A percentile compares a stretch with the other conserved stretches of the same genome.
Conservation (phyloP, 352 stramenopile species). For the Blastocystis sp. region DNA sequence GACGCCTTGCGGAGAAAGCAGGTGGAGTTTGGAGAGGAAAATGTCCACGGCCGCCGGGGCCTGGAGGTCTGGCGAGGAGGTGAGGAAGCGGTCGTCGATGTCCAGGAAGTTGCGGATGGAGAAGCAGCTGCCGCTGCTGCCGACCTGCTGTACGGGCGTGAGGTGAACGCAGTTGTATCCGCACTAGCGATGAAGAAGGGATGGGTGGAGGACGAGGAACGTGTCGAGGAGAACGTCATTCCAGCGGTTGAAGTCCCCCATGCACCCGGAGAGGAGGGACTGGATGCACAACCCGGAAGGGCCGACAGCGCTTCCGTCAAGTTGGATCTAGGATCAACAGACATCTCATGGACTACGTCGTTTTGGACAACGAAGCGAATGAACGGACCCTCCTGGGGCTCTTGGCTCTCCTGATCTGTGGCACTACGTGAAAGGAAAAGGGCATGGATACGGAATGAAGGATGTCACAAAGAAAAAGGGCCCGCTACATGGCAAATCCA, state of each 20-base stretch:
- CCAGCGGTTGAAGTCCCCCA: slow-evolving; percentile 28
- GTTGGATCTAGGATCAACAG: background rate
- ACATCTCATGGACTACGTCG: background rate
- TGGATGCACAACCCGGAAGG: slow-evolving; percentile 56
- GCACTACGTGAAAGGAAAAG: background rate
- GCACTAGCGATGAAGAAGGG: background rate
- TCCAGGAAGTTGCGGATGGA: slow-evolving; percentile 62
- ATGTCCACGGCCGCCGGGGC: background rate
- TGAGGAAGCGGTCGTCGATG: slow-evolving; percentile 43
- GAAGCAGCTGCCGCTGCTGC: slow-evolving; percentile 68
- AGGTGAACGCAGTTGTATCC: slow-evolving; percentile 71
- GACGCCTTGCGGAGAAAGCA: slow-evolving; percentile 23
- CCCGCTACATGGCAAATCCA: background rate
- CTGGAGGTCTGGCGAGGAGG: background rate
- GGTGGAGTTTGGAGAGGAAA: background rate
- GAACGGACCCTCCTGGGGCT: background rate
- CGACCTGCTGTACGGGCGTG: slow-evolving; percentile 62
- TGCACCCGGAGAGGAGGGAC: slow-evolving; percentile 2
- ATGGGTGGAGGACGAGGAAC: background rate
- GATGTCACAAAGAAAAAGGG: slow-evolving; percentile 34
- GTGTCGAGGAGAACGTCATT: slow-evolving; percentile 14
- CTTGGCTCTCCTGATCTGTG: background rate
- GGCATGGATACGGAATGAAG: slow-evolving; percentile 4
- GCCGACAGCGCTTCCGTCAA: background rate
- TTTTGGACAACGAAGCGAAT: slow-evolving; percentile 62